Conservation (phyloP, 305 asterid species). For the Fraxinus baroniana region DNA sequence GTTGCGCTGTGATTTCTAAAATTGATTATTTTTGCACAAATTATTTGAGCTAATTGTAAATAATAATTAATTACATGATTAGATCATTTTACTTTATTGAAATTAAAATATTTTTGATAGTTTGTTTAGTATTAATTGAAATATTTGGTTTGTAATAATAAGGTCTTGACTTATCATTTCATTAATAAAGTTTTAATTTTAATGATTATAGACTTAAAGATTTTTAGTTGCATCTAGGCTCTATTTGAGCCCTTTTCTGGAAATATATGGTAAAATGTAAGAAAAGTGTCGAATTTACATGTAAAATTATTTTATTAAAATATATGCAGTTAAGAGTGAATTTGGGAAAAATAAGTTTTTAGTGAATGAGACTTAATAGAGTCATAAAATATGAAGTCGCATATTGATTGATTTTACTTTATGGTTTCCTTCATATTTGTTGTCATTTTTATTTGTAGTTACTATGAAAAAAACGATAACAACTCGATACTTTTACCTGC, state of each 20-base stretch:
- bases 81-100: not conserved
- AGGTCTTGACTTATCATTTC: not conserved
- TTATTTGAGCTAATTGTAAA: not conserved
- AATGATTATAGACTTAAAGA: not conserved
- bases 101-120: not conserved
- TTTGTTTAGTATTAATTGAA: not conserved
- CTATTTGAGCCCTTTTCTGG: not conserved
- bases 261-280: not conserved
- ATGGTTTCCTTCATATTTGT: not conserved
- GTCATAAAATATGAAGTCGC: not conserved
- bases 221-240: not conserved
- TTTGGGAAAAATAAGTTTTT: not conserved
- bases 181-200: not conserved
- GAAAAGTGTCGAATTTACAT: too few relatives aligned
- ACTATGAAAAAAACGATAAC: not conserved
- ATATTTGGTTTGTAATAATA: not conserved
- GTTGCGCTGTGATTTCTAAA: constrained; percentile 33
- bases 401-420: not conserved
- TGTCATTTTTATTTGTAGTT: not conserved
- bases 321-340: too few relatives aligned
- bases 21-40: not conserved
- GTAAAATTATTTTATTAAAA: too few relatives aligned
- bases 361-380: not conserved
- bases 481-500: not conserved
- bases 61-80: not conserved